These are phyloP conservation scores for Aspergillus steynii DNA, from an alignment of 495 filamentous ascomycete genomes.

Conservation along the genomic window DNA sequence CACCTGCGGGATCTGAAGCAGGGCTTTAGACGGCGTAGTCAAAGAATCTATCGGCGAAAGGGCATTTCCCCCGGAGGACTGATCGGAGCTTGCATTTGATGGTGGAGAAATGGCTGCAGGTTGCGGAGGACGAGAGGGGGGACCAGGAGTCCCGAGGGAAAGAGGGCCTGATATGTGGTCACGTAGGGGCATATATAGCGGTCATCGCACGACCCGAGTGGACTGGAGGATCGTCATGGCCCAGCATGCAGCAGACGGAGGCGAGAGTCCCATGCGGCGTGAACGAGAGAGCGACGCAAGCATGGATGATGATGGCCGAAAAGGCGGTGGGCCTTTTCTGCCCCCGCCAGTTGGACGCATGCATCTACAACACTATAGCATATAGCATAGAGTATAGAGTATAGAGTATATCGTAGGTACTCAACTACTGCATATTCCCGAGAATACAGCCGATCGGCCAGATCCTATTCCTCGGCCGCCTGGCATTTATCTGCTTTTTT, in stretches of 20 bases:
- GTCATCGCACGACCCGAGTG: slow-evolving; percentile 16
- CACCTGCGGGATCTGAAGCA: not conserved
- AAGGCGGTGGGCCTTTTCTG: slow-evolving; percentile 34
- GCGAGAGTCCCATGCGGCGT: not conserved
- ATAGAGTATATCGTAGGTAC: too few species aligned
- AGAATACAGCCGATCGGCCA: not conserved
- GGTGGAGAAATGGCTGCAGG: slow-evolving; percentile 11
- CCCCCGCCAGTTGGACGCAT: slow-evolving; percentile 4
- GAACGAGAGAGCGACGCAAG: not conserved
- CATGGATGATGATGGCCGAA: slow-evolving; percentile 25
- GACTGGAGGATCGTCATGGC: slow-evolving; percentile 8
- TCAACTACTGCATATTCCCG: too few species aligned
- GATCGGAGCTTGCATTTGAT: slow-evolving; percentile 25
- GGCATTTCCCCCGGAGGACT: slow-evolving; percentile 24
- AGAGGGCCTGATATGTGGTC: slow-evolving; percentile 13
- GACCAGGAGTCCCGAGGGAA: slow-evolving; percentile 10
- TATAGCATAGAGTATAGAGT: too few species aligned
- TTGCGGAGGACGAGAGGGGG: slow-evolving; percentile 4
- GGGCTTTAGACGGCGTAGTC: not conserved
- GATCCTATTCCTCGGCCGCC: not conserved
- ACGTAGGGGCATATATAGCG: slow-evolving; percentile 17
- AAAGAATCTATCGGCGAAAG: slow-evolving; percentile 13
- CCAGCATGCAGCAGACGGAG: not conserved
- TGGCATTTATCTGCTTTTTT: not conserved
- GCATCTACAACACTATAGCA: too few species aligned